These are phyloP conservation scores for Pseudomassariella vexata DNA, from an alignment of 2,329 filamentous ascomycete species.

Conservation along the genomic window DNA sequence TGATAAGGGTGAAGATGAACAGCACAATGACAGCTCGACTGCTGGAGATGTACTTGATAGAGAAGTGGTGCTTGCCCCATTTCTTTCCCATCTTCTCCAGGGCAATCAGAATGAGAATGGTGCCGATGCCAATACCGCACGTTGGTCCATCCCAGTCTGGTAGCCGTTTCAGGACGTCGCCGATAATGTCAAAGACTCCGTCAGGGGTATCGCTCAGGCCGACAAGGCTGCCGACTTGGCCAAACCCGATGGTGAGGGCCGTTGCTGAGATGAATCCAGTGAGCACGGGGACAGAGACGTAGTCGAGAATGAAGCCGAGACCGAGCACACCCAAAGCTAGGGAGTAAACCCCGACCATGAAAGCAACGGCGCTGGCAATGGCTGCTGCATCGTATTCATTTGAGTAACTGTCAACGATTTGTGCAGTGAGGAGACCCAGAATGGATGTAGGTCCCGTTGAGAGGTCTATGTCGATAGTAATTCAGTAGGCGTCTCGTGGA, in stretches of 20 bases:
- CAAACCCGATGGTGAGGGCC: conserved; percentile 59
- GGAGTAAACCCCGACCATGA: conserved; percentile 58
- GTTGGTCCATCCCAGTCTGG: conserved; percentile 53
- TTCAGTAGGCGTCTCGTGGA: too few relatives aligned
- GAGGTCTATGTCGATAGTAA: conserved; percentile 35
- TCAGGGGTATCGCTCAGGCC: conserved; percentile 45
- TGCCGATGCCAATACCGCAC: conserved; percentile 52
- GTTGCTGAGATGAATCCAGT: conserved; percentile 62
- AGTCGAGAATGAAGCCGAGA: conserved; percentile 60
- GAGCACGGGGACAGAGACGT: conserved; percentile 59
- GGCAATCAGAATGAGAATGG: conserved; percentile 48
- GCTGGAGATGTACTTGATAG: conserved; percentile 53
- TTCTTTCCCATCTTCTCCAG: conserved; percentile 53
- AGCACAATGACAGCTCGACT: conserved; percentile 56
- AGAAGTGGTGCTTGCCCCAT: conserved; percentile 52
- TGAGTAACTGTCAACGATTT: conserved; percentile 49
- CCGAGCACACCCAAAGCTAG: conserved; percentile 55
- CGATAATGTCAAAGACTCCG: conserved; percentile 51
- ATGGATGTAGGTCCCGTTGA: conserved; percentile 60
- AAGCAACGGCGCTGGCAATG: conserved; percentile 55
- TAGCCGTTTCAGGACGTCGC: conserved; percentile 51
- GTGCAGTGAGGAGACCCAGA: conserved; percentile 56
- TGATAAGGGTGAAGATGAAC: conserved; percentile 57
- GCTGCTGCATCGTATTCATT: conserved; percentile 46
- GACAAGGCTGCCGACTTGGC: conserved; percentile 57